Evolutionary conservation across 164 flowering plant genomes (phyloP).

Genomic region (Dillenia turbinata): DNA sequence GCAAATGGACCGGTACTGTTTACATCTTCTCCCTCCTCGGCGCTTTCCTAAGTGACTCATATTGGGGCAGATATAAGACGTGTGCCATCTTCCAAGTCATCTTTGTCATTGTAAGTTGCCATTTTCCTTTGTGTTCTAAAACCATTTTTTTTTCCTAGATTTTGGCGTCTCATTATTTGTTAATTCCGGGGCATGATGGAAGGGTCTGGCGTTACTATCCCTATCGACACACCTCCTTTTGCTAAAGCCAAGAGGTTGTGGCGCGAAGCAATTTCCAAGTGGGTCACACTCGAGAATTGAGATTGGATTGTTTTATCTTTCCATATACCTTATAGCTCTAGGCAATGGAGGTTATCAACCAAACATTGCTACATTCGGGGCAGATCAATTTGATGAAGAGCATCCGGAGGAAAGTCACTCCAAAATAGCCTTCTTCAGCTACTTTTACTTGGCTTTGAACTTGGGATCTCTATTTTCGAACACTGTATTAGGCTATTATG

Average conservation of each 20-base stretch:
- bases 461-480: slow-evolving; percentile 67
- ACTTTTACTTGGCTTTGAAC: slow-evolving; percentile 65
- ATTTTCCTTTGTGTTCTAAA: no score
- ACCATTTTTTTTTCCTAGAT: no score
- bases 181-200: slow-evolving; percentile 7
- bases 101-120: slow-evolving; percentile 46
- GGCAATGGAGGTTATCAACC: slow-evolving; percentile 76
- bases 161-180: no score
- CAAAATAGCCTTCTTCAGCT: slow-evolving; percentile 60
- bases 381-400: slow-evolving; percentile 62
- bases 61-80: slow-evolving; percentile 66
- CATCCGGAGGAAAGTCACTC: slow-evolving; percentile 45
- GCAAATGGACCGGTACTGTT: slow-evolving; percentile 79
- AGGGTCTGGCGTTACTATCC: slow-evolving; percentile 59
- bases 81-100: slow-evolving; percentile 59
- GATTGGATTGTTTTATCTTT: slow-evolving; percentile 38
- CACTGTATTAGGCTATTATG: slow-evolving; percentile 59
- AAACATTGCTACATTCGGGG: slow-evolving; percentile 62
- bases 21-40: slow-evolving; percentile 74
- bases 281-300: slow-evolving; percentile 27
- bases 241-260: slow-evolving; percentile 69
- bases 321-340: slow-evolving; percentile 55
- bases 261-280: slow-evolving; percentile 36
- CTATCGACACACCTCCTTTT: slow-evolving; percentile 43
- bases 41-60: slow-evolving; percentile 79